These are phyloP conservation scores for Mortierella sp. DNA, from an alignment of 371 early-diverging fungal species.

Conservation along the genomic window DNA sequence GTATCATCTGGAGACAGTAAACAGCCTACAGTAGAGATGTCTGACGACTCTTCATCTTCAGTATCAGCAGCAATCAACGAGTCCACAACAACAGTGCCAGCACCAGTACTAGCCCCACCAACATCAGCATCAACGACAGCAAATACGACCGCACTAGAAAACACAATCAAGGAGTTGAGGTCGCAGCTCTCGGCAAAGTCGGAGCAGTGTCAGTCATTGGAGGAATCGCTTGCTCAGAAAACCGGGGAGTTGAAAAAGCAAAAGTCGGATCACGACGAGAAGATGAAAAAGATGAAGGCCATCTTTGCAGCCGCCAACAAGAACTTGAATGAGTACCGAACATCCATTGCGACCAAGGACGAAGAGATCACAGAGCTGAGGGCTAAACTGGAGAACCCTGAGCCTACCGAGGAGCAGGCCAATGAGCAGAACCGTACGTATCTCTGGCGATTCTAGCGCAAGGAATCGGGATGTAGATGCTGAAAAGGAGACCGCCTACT, in stretches of 20 bases:
- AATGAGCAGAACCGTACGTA: slow-evolving; percentile 62
- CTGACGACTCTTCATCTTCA: not conserved
- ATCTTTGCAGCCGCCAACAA: slow-evolving; percentile 76
- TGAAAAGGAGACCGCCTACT: not conserved
- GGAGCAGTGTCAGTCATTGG: slow-evolving; percentile 23
- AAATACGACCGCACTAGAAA: slow-evolving; percentile 7
- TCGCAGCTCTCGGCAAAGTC: slow-evolving; percentile 21
- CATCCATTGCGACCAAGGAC: slow-evolving; percentile 68
- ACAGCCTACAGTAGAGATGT: not conserved
- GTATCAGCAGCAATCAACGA: not conserved
- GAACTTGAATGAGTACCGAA: slow-evolving; percentile 70
- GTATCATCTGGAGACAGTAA: slow-evolving; percentile 8
- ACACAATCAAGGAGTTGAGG: slow-evolving; percentile 20
- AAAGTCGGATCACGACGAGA: slow-evolving; percentile 58
- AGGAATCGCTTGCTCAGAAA: slow-evolving; percentile 19
- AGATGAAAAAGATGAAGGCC: slow-evolving; percentile 61
- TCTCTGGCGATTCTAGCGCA: not conserved
- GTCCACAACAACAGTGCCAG: not conserved
- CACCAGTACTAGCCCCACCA: not conserved
- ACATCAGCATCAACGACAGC: not conserved
- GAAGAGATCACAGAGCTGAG: slow-evolving; percentile 62
- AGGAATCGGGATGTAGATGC: not conserved
- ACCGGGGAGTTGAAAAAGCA: slow-evolving; percentile 43
- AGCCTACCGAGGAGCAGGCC: slow-evolving; percentile 52
- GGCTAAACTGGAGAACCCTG: slow-evolving; percentile 41